Evolutionary conservation across 371 early-diverging fungal genomes (phyloP).

Genomic region (Mucor piriformis): DNA sequence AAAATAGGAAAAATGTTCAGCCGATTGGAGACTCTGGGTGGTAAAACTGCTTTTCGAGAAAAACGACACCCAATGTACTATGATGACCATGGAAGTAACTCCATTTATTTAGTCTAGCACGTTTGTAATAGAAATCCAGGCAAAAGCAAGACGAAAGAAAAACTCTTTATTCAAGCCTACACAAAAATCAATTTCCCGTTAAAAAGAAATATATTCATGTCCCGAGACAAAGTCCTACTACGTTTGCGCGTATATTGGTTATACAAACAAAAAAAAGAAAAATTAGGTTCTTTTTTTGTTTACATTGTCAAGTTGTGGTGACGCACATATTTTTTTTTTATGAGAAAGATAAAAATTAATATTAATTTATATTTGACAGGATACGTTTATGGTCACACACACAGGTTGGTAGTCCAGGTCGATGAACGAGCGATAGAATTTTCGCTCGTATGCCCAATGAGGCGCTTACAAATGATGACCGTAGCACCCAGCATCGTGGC

Average conservation of each 20-base stretch:
- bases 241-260: constrained; percentile 3
- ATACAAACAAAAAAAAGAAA: neutral
- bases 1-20: constrained; percentile 33
- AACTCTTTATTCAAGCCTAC: constrained; percentile 39
- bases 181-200: constrained; percentile 13
- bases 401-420: no score
- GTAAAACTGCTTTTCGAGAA: constrained; percentile 19
- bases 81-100: constrained; percentile 36
- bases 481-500: no score
- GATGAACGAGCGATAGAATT: no score
- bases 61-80: constrained; percentile 44
- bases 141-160: constrained; percentile 41
- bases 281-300: neutral
- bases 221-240: constrained; percentile 19
- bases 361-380: no score
- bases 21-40: constrained; percentile 52
- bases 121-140: constrained; percentile 25
- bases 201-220: constrained; percentile 15
- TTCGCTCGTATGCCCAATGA: no score
- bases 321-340: neutral
- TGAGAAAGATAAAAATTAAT: neutral
- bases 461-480: no score
- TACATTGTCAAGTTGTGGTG: neutral
- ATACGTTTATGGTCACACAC: no score
- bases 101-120: constrained; percentile 31